Evolutionary conservation across 1,284 basidiomycete genomes (phyloP).

Genomic region (Boletus smithii): DNA sequence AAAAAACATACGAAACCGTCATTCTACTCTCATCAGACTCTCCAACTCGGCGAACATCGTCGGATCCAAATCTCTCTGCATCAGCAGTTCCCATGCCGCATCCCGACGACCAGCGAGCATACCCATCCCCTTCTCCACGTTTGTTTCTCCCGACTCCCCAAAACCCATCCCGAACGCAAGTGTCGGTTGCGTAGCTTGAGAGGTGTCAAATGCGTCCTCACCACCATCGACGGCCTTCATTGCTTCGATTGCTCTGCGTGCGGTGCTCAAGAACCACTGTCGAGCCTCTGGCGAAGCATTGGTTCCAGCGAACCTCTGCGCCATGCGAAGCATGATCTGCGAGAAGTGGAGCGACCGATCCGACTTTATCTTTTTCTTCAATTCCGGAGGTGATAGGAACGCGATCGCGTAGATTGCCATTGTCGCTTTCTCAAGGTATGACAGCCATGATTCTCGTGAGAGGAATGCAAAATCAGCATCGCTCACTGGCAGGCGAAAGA

Average conservation of each 20-base stretch:
- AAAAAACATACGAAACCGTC: constrained; percentile 12
- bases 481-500: constrained; percentile 79
- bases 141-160: constrained; percentile 66
- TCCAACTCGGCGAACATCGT: constrained; percentile 73
- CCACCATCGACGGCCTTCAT: constrained; percentile 83
- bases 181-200: constrained; percentile 51
- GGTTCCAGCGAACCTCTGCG: constrained; percentile 55
- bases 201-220: constrained; percentile 69
- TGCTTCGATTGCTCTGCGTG: constrained; percentile 77
- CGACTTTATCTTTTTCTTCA: constrained; percentile 69
- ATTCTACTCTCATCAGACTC: constrained; percentile 67
- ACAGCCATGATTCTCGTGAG: constrained; percentile 66
- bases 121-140: constrained; percentile 66
- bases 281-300: constrained; percentile 47
- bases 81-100: constrained; percentile 63
- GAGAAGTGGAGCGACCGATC: constrained; percentile 58
- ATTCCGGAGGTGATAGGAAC: constrained; percentile 73
- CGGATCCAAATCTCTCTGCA: constrained; percentile 64
- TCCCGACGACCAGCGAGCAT: constrained; percentile 73
- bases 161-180: constrained; percentile 75
- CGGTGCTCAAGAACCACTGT: constrained; percentile 57
- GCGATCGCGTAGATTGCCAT: constrained; percentile 84
- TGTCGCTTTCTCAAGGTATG: constrained; percentile 75
- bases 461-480: constrained; percentile 75
- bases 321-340: constrained; percentile 60